These are phyloP conservation scores for Tremella yokohamensis DNA, from an alignment of 768 basidiomycete species.

Conservation along the genomic window DNA sequence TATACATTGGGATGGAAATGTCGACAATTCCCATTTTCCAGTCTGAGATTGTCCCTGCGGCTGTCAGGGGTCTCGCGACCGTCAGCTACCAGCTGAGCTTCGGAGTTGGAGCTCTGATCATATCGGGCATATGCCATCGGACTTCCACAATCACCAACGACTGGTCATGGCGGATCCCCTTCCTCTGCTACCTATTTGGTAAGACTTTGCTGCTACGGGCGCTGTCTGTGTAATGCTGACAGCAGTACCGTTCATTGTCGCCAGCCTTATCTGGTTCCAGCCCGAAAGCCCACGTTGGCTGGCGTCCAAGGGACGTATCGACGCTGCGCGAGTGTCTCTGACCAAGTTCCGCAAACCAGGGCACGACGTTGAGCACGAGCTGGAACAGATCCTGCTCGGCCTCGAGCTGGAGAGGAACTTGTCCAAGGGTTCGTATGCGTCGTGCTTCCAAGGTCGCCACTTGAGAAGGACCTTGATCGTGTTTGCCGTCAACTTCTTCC, in stretches of 20 bases:
- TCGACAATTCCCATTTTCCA: conserved; percentile 4
- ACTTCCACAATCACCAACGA: neutral
- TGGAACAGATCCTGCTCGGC: neutral
- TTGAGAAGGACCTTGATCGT: conserved; percentile 5
- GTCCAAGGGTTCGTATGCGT: neutral
- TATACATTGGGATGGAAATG: conserved; percentile 10
- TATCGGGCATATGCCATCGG: neutral
- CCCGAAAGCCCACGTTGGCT: conserved; percentile 14
- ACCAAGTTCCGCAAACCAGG: neutral
- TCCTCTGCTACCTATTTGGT: conserved; percentile 2
- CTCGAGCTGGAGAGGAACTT: too few relatives aligned
- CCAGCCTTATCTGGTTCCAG: conserved; percentile 3
- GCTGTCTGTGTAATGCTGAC: neutral
- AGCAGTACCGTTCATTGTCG: conserved; percentile 1
- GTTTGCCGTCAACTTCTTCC: conserved; percentile 10
- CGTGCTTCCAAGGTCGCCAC: neutral
- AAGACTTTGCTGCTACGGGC: neutral
- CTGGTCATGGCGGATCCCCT: neutral
- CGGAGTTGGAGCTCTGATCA: conserved; percentile 3
- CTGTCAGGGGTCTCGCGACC: conserved; percentile 4
- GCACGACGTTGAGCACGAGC: neutral
- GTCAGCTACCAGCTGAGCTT: conserved; percentile 8
- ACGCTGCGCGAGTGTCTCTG: conserved; percentile 54
- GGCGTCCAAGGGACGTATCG: conserved; percentile 53
- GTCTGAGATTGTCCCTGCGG: conserved; percentile 8